Evolutionary conservation across 108 stramenopile genomes (phyloP).

Genomic region (Cylindrotheca fusiformis): DNA sequence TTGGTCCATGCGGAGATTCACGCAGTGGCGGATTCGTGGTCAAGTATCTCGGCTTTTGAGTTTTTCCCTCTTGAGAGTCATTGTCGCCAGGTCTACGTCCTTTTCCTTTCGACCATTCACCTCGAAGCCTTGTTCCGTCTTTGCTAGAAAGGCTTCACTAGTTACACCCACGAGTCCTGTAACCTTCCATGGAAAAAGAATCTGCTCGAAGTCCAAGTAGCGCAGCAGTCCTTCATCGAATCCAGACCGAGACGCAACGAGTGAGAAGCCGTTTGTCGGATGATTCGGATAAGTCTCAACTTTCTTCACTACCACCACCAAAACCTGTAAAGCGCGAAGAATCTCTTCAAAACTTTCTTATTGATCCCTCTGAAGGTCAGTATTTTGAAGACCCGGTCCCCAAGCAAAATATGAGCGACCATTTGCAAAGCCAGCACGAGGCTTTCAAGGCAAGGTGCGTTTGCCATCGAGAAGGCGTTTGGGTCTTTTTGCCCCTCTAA

Average conservation of each 20-base stretch:
- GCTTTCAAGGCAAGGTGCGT: constrained; percentile 24
- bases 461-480: neutral
- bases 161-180: too few species aligned
- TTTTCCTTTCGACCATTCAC: too few species aligned
- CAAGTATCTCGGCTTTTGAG: too few species aligned
- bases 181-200: too few species aligned
- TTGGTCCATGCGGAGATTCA: too few species aligned
- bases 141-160: too few species aligned
- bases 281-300: constrained; percentile 1
- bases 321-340: neutral
- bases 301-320: too few species aligned
- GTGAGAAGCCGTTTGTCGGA: constrained; percentile 13
- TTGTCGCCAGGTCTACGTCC: too few species aligned
- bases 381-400: constrained; percentile 11
- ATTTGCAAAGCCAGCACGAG: constrained; percentile 21
- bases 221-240: constrained; percentile 17
- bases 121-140: too few species aligned
- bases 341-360: neutral
- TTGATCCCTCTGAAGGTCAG: neutral
- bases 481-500: neutral
- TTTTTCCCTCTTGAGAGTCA: too few species aligned
- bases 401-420: constrained; percentile 14
- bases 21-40: too few species aligned
- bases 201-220: too few species aligned
- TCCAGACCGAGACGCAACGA: constrained; percentile 30